Evolutionary conservation across 352 stramenopile species (phyloP).

Genomic region (Plasmopara viticola): DNA sequence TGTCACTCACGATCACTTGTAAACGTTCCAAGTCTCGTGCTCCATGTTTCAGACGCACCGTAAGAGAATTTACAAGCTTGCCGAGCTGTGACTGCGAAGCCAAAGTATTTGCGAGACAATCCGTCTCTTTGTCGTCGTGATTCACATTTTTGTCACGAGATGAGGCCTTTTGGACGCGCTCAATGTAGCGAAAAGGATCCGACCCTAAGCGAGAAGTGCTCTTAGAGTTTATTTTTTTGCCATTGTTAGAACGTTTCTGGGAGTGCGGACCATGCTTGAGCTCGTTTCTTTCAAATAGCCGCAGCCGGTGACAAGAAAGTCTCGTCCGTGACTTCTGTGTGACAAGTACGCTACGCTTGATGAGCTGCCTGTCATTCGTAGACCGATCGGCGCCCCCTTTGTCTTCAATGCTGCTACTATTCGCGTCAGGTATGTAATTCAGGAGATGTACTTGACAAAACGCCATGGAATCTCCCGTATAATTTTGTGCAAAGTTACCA

Average conservation of each 20-base stretch:
- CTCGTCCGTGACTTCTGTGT: slow-evolving; percentile 30
- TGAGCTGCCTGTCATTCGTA: slow-evolving; percentile 18
- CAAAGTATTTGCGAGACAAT: slow-evolving; percentile 3
- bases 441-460: slow-evolving; percentile 33
- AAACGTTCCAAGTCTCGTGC: slow-evolving; percentile 33
- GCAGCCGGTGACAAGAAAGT: slow-evolving; percentile 35
- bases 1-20: slow-evolving; percentile 34
- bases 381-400: not conserved
- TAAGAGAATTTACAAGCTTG: slow-evolving; percentile 37
- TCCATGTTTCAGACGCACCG: slow-evolving; percentile 32
- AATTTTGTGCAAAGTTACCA: slow-evolving; percentile 21
- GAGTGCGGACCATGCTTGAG: slow-evolving; percentile 12
- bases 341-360: slow-evolving; percentile 46
- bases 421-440: slow-evolving; percentile 26
- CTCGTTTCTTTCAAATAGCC: slow-evolving; percentile 25
- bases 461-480: slow-evolving; percentile 1
- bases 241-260: slow-evolving; percentile 31
- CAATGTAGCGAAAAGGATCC: slow-evolving; percentile 37
- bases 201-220: not conserved
- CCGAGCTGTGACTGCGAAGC: slow-evolving; percentile 36
- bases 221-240: slow-evolving; percentile 6
- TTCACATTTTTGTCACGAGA: slow-evolving; percentile 7
- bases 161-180: slow-evolving; percentile 46
- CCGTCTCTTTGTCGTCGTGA: slow-evolving; percentile 4
- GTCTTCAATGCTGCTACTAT: not conserved